Evolutionary conservation across 495 filamentous ascomycete genomes (phyloP).

Genomic region (Aspergillus coremiiformis): DNA sequence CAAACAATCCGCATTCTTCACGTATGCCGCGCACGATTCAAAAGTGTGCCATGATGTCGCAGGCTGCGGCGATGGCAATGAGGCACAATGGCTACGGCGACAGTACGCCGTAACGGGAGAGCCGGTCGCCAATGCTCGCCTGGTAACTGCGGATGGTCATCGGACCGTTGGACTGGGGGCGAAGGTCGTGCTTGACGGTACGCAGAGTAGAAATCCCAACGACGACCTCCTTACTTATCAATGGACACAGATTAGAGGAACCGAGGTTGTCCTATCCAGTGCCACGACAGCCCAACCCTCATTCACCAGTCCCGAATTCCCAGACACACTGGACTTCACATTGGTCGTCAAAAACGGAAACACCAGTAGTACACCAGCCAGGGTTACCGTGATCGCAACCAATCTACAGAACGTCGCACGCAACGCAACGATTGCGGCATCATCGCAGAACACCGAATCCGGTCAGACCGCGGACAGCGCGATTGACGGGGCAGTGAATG

Average conservation of each 20-base stretch:
- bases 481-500: neutral
- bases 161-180: neutral
- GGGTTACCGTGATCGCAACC: neutral
- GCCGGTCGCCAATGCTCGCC: neutral
- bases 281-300: neutral
- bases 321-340: conserved; percentile 2
- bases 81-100: conserved; percentile 6
- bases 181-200: conserved; percentile 1
- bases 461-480: conserved; percentile 4
- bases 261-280: neutral
- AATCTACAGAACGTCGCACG: conserved; percentile 1
- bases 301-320: neutral
- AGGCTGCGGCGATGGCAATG: conserved; percentile 3
- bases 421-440: conserved; percentile 2
- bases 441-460: neutral
- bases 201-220: neutral
- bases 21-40: conserved; percentile 3
- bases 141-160: neutral
- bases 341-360: conserved; percentile 2
- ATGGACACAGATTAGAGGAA: conserved; percentile 7
- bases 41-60: conserved; percentile 1
- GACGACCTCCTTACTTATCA: neutral
- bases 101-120: neutral
- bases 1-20: conserved; percentile 6
- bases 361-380: neutral